Base-by-base conservation (phyloP, 2,329 filamentous ascomycete genomes). In the Arthrobotrys musiformis region DNA sequence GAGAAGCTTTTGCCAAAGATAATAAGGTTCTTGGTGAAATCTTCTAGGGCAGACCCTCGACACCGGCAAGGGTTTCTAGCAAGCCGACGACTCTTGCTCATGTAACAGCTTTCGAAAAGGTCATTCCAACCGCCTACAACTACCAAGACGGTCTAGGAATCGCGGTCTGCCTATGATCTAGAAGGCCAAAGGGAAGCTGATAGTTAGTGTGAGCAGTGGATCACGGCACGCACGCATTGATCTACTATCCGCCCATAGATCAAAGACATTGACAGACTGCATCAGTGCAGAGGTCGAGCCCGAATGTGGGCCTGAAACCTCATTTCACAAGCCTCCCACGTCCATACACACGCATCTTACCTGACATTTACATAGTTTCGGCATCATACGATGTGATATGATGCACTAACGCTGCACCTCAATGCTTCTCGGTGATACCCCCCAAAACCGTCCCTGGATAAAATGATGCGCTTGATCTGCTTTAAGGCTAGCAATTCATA, bases 141-240 rank as follows among this genome's bases (percentile, higher is more conserved):
- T 72, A 58, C 68, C 42, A 7, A 54, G 30, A 56, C 28, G 19
- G 54, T 58, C 9, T n/a, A 37, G n/a, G 33, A 26, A 28, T 30
- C 9, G 26, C 19, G 22, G 33, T 40, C 54, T 61, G 54, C 54
- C 54, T 70, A 22, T 60, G 61, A 50, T 63, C 67, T 70, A 37
- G 56, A 70, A 61, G 15, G 37, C 67, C 26, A 56, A 72, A 56
- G 17, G 68, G 58, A 72, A 72, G 68, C 19, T 72, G 46, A 24
- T 1, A 58, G 44, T 40, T 11, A 15, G 6, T 15, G 6, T 5
- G 6, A 11, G 28, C n/a, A n/a, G 33, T 22, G 42, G 30, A 70
- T 54, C 48, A 35, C 33, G 33, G 33, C 30, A 26, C 30, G 33
- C 30, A 26, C 30, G 54, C 54, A 58, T 58, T 63, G 66, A 70